phyloP scores from a whole-genome alignment of 2,329 filamentous ascomycete genomes.

The Paecilomyces sp. region DNA sequence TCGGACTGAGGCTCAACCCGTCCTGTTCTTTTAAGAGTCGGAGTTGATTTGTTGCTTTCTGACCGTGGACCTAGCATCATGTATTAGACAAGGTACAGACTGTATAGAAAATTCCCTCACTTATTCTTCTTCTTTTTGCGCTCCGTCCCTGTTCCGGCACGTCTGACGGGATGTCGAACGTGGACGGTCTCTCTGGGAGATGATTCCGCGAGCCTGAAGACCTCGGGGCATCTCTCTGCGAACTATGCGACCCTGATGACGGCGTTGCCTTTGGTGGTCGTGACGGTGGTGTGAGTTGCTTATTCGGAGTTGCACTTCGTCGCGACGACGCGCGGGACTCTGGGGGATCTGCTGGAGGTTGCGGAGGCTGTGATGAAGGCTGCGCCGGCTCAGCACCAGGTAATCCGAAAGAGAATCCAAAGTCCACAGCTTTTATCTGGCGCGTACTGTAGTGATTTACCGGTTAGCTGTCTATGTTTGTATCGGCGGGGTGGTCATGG shows the following conservation, averaged over 20 bases:
- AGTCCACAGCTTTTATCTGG: slow-evolving; percentile 41
- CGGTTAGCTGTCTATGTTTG: slow-evolving; percentile 14
- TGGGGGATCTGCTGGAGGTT: slow-evolving; percentile 10
- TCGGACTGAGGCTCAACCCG: background rate
- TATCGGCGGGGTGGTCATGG: slow-evolving; percentile 15
- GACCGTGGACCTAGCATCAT: background rate
- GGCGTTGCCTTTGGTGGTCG: slow-evolving; percentile 11
- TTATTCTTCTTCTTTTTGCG: slow-evolving; percentile 25
- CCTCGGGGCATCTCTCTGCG: slow-evolving; percentile 11
- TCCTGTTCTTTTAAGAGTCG: background rate
- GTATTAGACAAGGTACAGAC: background rate
- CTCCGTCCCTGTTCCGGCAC: slow-evolving; percentile 17
- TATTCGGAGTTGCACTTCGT: slow-evolving; percentile 9
- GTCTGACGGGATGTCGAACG: slow-evolving; percentile 30
- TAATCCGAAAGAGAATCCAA: slow-evolving; percentile 44
- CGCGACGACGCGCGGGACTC: slow-evolving; percentile 13
- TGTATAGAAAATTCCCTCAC: slow-evolving; percentile 14
- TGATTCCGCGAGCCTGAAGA: slow-evolving; percentile 25
- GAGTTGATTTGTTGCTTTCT: background rate
- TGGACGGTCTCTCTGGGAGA: slow-evolving; percentile 23
- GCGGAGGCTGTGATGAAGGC: slow-evolving; percentile 19
- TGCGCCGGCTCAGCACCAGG: slow-evolving; percentile 15
- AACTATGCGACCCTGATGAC: slow-evolving; percentile 7
- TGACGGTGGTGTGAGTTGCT: slow-evolving; percentile 3
- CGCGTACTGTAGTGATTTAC: slow-evolving; percentile 32